Base-by-base conservation (phyloP, 805 yeast species). In the Hemisphaericaspora nanyangensis region DNA sequence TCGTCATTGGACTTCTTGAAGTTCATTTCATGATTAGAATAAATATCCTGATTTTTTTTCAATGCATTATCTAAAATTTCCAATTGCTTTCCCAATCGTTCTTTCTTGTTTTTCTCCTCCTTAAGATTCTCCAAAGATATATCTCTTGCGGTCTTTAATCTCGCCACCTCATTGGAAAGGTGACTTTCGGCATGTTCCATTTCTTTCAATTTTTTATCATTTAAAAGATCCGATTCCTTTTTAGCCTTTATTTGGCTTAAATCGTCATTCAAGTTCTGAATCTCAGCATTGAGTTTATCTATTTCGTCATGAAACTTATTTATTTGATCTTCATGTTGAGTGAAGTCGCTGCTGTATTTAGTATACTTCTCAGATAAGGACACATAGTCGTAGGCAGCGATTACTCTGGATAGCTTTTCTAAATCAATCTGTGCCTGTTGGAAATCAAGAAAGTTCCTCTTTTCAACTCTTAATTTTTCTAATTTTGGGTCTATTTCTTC, bases 401-500 rank as follows among this genome's bases (percentile, higher is more conserved):
- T 85, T 1, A 87, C 73, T 48, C 85, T 74, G 13, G 84, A 72
- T 25, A 85, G 62, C 31, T 82, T 80, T 58, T 91, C 97, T 43
- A 86, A 65, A 50, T 86, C 89, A 6, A 85, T 70, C 50, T 85
- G 93, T 8, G 85, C 77, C 41, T 85, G 88, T 63, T 91, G 97
- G 58, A 75, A 90, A 54, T 91, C 97, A 26, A 89, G 60, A 52
- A 84, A 90, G 19, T 79, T 70, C 52, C 93, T 76, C 61, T 89
- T 91, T 51, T 91, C 96, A 39, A 74, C 74, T 45, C 95, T 74
- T 35, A 90, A 67, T 52, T 82, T 82, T 41, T 84, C 90, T 36
- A 93, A 68, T 55, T 89, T 88, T 4, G 99, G 99, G 55, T 86
- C 95, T 44, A 93, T 91, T 58, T 93, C 98, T 55, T 90, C 96